These are phyloP conservation scores for Calonectria pseudoturangicola DNA, from an alignment of 2,329 filamentous ascomycete species.

Conservation along the genomic window DNA sequence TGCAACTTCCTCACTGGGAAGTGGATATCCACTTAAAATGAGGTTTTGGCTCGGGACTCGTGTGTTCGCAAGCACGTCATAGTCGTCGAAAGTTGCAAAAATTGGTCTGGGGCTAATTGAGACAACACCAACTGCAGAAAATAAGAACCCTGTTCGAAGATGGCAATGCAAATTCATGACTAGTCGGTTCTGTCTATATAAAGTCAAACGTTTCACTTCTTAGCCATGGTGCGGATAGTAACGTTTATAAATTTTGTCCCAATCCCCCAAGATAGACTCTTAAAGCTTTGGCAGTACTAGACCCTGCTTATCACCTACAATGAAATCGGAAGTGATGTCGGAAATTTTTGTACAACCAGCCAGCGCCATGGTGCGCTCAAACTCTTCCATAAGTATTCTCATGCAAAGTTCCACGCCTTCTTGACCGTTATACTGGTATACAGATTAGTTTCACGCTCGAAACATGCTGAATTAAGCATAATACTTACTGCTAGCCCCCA, in stretches of 20 bases:
- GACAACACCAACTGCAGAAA: background rate
- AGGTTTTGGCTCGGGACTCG: background rate
- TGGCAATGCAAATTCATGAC: background rate
- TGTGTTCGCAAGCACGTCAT: slow-evolving; percentile 31
- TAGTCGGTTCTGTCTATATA: background rate
- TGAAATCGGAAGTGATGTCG: slow-evolving; percentile 26
- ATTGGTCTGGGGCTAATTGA: background rate
- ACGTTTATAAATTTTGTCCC: background rate
- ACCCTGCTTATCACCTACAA: background rate
- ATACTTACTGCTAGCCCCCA: slow-evolving; percentile 37
- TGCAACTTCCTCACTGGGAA: slow-evolving; percentile 30
- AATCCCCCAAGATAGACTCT: background rate
- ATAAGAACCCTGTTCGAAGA: too few species aligned
- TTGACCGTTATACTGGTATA: slow-evolving; percentile 24
- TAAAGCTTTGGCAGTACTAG: background rate
- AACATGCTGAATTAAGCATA: background rate
- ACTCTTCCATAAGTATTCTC: slow-evolving; percentile 38
- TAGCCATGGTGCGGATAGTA: background rate
- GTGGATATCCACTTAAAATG: background rate
- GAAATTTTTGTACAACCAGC: slow-evolving; percentile 28
- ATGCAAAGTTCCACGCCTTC: slow-evolving; percentile 31
- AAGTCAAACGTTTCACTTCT: background rate
- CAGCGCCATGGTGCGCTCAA: slow-evolving; percentile 34
- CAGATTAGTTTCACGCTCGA: background rate
- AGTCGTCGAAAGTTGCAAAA: slow-evolving; percentile 10